A percentile compares a stretch with the other conserved stretches of the same genome.
Evolutionary conservation across 371 early-diverging fungal genomes (phyloP).

Genomic region (Rhizomucor miehei): DNA sequence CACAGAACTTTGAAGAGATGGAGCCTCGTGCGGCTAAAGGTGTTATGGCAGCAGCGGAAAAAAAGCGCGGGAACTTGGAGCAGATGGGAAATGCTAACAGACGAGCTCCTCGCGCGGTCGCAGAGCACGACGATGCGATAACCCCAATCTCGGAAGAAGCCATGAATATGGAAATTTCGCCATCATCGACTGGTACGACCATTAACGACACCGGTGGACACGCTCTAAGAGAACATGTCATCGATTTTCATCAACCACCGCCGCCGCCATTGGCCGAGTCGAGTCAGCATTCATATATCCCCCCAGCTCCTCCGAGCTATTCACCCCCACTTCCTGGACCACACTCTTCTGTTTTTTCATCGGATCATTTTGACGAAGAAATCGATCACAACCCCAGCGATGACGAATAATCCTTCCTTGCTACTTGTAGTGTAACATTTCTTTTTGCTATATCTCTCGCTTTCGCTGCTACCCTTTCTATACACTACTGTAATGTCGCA

Average conservation of each 20-base stretch:
- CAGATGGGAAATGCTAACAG: slow-evolving; percentile 40
- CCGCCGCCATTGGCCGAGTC: no score
- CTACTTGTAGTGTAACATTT: neutral
- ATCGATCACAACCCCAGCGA: slow-evolving; percentile 23
- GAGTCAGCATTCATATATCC: no score
- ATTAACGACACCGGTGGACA: neutral
- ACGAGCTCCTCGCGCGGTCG: slow-evolving; percentile 19
- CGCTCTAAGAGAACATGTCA: neutral
- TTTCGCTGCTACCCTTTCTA: no score
- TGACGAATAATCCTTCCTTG: slow-evolving; percentile 2
- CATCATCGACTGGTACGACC: slow-evolving; percentile 4
- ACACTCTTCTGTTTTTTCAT: slow-evolving; percentile 3
- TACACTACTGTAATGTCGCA: no score
- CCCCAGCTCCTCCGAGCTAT: no score
- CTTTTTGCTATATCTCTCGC: neutral
- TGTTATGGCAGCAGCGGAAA: slow-evolving; percentile 47
- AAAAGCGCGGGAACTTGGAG: slow-evolving; percentile 44
- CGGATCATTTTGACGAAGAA: slow-evolving; percentile 15
- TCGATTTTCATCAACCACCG: neutral
- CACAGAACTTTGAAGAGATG: slow-evolving; percentile 66
- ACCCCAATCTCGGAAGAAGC: slow-evolving; percentile 1
- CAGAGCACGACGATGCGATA: neutral
- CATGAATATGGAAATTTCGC: neutral
- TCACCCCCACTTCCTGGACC: neutral
- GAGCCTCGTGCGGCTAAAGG: slow-evolving; percentile 47